Percentiles rank a stretch among this genome's conserved stretches.
Evolutionary conservation across 345 rosid genomes (phyloP).

Genomic region (Syzygium aqueum): DNA sequence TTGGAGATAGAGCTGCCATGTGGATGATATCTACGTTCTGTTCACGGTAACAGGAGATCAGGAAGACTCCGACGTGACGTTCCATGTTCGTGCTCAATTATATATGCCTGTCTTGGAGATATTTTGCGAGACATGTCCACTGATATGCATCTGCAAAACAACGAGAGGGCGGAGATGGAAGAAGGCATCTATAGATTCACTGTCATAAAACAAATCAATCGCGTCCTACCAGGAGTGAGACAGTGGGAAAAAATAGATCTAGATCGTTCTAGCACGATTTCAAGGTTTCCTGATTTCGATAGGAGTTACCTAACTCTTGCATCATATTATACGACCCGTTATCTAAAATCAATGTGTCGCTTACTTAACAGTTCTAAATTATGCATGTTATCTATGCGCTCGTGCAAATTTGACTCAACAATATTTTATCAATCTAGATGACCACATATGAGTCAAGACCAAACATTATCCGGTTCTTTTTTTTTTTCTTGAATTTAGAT

Average conservation of each 20-base stretch:
- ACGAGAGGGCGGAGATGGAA: too few species aligned
- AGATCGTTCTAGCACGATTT: neutral
- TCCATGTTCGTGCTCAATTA: neutral
- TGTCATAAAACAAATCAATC: neutral
- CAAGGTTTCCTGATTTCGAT: neutral
- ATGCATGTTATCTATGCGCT: neutral
- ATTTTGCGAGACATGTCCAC: neutral
- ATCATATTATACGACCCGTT: neutral
- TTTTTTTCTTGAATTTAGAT: too few species aligned
- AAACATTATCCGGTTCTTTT: too few species aligned
- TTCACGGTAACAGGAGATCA: neutral
- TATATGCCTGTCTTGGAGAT: neutral
- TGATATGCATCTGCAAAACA: too few species aligned
- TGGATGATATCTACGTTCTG: neutral
- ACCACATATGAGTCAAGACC: neutral
- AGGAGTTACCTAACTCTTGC: neutral
- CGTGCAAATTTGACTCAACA: rapidly evolving
- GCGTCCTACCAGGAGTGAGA: neutral
- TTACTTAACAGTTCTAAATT: neutral
- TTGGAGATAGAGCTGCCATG: neutral
- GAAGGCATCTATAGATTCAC: too few species aligned
- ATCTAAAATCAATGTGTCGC: neutral
- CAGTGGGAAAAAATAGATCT: neutral
- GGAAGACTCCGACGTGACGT: neutral
- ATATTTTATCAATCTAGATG: neutral